phyloP scores from a whole-genome alignment of 2,329 filamentous ascomycete species.

The Fusarium sp. region DNA sequence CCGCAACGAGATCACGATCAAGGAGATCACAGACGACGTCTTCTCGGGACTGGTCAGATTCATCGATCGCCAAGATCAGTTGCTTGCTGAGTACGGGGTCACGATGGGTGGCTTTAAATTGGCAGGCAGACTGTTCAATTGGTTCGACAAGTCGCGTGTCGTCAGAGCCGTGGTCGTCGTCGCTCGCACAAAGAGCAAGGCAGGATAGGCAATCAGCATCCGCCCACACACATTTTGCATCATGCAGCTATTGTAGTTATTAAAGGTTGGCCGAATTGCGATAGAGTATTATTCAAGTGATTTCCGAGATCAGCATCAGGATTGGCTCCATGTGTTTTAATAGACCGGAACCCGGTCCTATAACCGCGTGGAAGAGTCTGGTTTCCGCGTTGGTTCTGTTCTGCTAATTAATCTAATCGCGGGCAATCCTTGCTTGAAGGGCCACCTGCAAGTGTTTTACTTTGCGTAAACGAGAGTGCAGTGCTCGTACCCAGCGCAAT shows the following conservation, averaged over 20 bases:
- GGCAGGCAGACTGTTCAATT: constrained; percentile 55
- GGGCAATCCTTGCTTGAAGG: background rate
- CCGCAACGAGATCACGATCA: constrained; percentile 56
- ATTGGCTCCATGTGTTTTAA: background rate
- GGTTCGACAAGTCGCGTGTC: constrained; percentile 54
- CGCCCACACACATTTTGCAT: background rate
- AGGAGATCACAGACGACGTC: constrained; percentile 66
- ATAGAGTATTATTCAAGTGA: background rate
- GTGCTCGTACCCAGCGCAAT: too few species aligned
- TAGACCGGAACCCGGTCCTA: constrained; percentile 13
- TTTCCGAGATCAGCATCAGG: background rate
- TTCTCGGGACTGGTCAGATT: constrained; percentile 64
- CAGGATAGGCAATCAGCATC: constrained; percentile 13
- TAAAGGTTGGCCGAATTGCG: too few species aligned
- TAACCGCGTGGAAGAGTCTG: constrained; percentile 20
- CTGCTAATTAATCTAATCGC: too few species aligned
- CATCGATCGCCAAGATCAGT: constrained; percentile 54
- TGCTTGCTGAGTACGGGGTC: constrained; percentile 54
- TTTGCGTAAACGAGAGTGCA: background rate
- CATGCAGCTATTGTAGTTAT: too few species aligned
- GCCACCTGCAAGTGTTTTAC: background rate
- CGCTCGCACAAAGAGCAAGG: constrained; percentile 45
- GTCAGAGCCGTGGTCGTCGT: constrained; percentile 55
- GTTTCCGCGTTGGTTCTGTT: background rate
- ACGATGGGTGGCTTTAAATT: constrained; percentile 55